These are phyloP conservation scores for Nicotiana rustica DNA, from an alignment of 305 asterid species.

Conservation along the genomic window DNA sequence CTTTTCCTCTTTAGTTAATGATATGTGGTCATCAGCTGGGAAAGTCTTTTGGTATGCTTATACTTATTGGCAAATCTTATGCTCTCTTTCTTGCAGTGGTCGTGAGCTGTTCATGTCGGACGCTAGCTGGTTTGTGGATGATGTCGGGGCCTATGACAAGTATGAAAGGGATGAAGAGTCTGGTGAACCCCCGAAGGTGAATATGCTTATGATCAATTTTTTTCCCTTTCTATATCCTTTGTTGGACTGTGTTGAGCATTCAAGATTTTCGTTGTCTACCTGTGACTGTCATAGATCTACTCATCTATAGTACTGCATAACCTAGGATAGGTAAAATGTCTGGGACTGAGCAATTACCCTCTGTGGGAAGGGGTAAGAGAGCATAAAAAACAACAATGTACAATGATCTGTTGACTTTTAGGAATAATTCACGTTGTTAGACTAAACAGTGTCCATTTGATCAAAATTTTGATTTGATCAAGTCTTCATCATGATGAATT, in stretches of 20 bases:
- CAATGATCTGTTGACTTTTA: background rate
- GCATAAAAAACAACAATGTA: background rate
- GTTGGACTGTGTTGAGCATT: conserved; percentile 3
- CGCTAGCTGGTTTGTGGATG: conserved; percentile 90
- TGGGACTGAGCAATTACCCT: background rate
- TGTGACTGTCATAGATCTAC: background rate
- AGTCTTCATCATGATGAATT: conserved; percentile 7
- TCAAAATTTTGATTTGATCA: background rate
- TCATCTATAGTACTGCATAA: background rate
- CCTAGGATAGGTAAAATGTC: background rate
- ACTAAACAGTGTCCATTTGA: background rate
- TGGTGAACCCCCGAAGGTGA: conserved; percentile 32
- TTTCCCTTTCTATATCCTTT: background rate
- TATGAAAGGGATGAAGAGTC: conserved; percentile 72
- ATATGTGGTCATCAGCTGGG: conserved; percentile 32
- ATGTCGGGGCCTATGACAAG: conserved; percentile 83
- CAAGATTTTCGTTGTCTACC: background rate
- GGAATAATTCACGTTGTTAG: background rate
- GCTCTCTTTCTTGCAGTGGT: conserved; percentile 63
- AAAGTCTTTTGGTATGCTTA: background rate
- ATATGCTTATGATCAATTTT: background rate
- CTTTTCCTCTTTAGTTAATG: background rate
- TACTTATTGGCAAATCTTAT: background rate
- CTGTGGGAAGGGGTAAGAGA: background rate
- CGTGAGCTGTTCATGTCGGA: conserved; percentile 95